Percentiles rank a stretch among this genome's conserved stretches.
phyloP scores from a whole-genome alignment of 2,329 filamentous ascomycete genomes.

The Botryotinia calthae region DNA sequence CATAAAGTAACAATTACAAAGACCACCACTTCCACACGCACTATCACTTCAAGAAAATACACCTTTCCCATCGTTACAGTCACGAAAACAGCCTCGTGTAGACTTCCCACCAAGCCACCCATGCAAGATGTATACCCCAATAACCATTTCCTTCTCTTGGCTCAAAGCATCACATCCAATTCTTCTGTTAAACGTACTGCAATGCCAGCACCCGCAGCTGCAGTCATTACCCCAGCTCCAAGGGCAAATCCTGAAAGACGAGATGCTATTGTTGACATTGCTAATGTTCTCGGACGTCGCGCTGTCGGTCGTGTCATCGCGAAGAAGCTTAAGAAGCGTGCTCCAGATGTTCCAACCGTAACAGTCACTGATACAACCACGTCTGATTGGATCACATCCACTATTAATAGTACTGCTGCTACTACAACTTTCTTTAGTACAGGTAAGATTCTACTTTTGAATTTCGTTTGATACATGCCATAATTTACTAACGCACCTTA shows the following conservation, averaged over 20 bases:
- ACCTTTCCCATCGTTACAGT: constrained; percentile 7
- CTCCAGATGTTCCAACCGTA: constrained; percentile 17
- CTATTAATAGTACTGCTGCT: constrained; percentile 6
- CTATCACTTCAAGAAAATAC: constrained; percentile 8
- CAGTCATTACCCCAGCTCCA: constrained; percentile 8
- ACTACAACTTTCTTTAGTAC: constrained; percentile 18
- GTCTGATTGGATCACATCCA: constrained; percentile 18
- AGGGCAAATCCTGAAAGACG: neutral
- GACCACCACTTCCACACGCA: constrained; percentile 6
- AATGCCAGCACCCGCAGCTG: neutral
- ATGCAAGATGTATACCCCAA: constrained; percentile 8
- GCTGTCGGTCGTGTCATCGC: constrained; percentile 10
- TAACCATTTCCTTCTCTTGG: constrained; percentile 9
- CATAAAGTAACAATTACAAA: neutral
- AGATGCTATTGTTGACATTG: constrained; percentile 5
- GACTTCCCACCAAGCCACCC: neutral
- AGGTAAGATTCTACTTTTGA: neutral
- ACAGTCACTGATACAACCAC: constrained; percentile 14
- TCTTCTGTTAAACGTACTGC: neutral
- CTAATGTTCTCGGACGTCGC: constrained; percentile 17
- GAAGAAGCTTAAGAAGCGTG: constrained; percentile 19
- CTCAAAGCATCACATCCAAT: constrained; percentile 13
- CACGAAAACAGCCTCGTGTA: constrained; percentile 15
- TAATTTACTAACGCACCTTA: neutral
- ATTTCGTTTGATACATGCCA: too few species aligned